Evolutionary conservation across 169 alveolate species (phyloP).

Genomic region (Plasmodium coatneyi): DNA sequence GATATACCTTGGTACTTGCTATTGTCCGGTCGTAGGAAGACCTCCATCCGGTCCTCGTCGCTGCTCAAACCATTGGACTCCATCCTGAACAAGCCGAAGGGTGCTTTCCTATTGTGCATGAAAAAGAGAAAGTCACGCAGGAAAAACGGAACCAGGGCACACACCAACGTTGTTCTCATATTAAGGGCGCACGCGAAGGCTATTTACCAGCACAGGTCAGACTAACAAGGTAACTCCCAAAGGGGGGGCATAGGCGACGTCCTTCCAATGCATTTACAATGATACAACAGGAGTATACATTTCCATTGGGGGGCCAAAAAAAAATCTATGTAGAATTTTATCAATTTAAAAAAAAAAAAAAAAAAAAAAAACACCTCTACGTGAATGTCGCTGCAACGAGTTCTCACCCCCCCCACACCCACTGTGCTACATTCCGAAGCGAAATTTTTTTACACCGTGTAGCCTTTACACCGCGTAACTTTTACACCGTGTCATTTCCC

Average conservation of each 20-base stretch:
- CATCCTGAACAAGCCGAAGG: neutral
- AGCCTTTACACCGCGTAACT: neutral
- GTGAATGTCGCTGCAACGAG: neutral
- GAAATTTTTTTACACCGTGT: neutral
- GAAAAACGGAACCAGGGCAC: neutral
- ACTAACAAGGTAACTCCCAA: neutral
- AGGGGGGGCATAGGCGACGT: neutral
- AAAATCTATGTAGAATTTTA: neutral
- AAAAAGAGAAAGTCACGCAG: neutral
- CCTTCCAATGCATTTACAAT: neutral
- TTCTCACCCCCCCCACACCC: neutral
- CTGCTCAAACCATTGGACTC: neutral
- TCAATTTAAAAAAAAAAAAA: neutral
- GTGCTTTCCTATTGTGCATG: neutral
- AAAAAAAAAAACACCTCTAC: neutral
- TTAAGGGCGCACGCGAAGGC: neutral
- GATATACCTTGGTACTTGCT: constrained; percentile 14
- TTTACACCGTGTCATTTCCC: neutral
- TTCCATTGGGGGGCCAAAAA: neutral
- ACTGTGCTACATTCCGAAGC: neutral
- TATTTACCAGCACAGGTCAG: neutral
- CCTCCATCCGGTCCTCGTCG: neutral
- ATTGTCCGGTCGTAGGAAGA: constrained; percentile 33
- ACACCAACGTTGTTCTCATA: neutral
- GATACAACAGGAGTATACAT: neutral